Evolutionary conservation across 192 early-diverging fungal genomes (phyloP).

Genomic region (Umbelopsis vinacea): DNA sequence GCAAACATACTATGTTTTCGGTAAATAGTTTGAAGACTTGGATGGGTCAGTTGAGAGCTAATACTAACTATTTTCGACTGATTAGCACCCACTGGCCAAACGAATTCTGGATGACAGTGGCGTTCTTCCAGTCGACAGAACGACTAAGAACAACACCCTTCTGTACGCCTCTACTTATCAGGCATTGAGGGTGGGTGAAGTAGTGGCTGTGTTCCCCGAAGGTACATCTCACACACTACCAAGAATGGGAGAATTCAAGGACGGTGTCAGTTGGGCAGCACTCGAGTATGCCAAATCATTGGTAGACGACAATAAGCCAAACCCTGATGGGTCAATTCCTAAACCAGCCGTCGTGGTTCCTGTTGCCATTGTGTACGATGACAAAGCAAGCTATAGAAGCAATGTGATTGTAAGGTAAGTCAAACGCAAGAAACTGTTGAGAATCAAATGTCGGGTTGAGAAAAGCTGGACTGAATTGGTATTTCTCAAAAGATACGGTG

Average conservation of each 20-base stretch:
- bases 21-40: background rate
- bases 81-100: constrained; percentile 30
- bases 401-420: constrained; percentile 46
- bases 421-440: background rate
- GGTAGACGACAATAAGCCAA: constrained; percentile 23
- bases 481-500: constrained; percentile 43
- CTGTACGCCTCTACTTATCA: constrained; percentile 51
- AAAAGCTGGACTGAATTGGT: background rate
- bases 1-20: constrained; percentile 52
- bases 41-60: background rate
- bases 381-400: constrained; percentile 56
- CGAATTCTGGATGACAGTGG: constrained; percentile 41
- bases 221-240: constrained; percentile 51
- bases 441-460: background rate
- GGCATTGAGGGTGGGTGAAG: constrained; percentile 45
- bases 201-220: constrained; percentile 57
- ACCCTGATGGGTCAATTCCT: constrained; percentile 26
- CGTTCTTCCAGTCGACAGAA: constrained; percentile 56
- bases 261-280: constrained; percentile 55
- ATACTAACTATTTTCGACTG: background rate
- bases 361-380: constrained; percentile 50
- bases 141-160: constrained; percentile 49
- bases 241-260: constrained; percentile 44
- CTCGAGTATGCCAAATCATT: constrained; percentile 50
- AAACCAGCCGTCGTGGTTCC: constrained; percentile 41